A percentile compares a stretch with the other conserved stretches of the same genome.
Evolutionary conservation across 441 rosid genomes (phyloP).

Genomic region (Corymbia calophylla): DNA sequence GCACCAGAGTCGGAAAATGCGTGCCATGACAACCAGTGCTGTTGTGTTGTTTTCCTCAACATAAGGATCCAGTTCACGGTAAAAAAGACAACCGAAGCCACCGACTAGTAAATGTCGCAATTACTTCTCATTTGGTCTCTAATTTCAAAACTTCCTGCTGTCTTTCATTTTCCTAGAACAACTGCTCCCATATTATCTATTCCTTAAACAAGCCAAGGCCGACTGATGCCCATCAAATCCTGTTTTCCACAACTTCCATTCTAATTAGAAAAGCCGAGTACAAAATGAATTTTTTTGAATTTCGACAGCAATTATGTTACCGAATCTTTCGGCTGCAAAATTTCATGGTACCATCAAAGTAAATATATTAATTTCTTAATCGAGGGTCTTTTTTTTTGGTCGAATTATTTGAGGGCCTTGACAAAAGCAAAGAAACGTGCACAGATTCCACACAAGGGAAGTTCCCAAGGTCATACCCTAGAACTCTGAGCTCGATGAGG

Average conservation of each 20-base stretch:
- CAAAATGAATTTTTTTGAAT: neutral
- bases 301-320: neutral
- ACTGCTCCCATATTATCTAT: neutral
- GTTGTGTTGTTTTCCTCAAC: neutral
- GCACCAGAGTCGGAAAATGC: neutral
- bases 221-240: neutral
- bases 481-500: constrained; percentile 9
- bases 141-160: neutral
- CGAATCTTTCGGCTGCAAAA: neutral
- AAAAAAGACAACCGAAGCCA: neutral
- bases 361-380: neutral
- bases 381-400: neutral
- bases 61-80: neutral
- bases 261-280: neutral
- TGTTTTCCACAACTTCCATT: neutral
- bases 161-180: neutral
- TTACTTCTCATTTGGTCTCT: neutral
- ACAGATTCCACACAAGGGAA: constrained; percentile 17
- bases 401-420: neutral
- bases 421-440: constrained; percentile 22
- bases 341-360: neutral
- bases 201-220: neutral
- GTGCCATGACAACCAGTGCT: neutral
- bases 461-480: constrained; percentile 23
- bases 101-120: neutral